Evolutionary conservation across 208 protist genomes (phyloP).

Genomic region (Blastocrithidia nonstop): DNA sequence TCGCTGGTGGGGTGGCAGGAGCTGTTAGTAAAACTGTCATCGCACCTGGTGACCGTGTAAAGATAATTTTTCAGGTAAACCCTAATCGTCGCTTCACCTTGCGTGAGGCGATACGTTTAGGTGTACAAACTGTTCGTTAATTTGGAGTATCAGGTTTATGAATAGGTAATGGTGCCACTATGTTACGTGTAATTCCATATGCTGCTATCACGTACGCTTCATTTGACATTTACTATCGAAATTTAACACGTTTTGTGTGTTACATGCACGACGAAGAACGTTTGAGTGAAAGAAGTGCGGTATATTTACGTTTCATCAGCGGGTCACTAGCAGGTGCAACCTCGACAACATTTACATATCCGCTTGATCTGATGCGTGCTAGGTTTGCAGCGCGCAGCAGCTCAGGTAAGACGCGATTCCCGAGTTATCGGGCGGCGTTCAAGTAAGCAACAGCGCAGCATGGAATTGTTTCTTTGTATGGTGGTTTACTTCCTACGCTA

Average conservation of each 20-base stretch:
- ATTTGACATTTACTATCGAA: conserved; percentile 82
- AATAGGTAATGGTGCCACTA: conserved; percentile 90
- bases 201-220: conserved; percentile 88
- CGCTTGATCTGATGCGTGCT: conserved; percentile 88
- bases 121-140: conserved; percentile 56
- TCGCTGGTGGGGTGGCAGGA: conserved; percentile 87
- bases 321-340: conserved; percentile 88
- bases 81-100: conserved; percentile 41
- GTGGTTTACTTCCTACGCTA: conserved; percentile 82
- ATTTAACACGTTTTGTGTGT: conserved; percentile 4
- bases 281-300: conserved; percentile 21
- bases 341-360: conserved; percentile 84
- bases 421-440: conserved; percentile 60
- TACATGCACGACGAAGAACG: conserved; percentile 8
- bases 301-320: conserved; percentile 56
- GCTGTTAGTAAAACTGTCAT: conserved; percentile 88
- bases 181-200: conserved; percentile 90
- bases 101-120: conserved; percentile 36
- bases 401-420: conserved; percentile 35
- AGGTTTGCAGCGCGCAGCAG: conserved; percentile 63
- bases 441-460: conserved; percentile 28
- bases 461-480: conserved; percentile 56
- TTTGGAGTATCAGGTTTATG: conserved; percentile 82
- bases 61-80: conserved; percentile 93
- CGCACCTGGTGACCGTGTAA: conserved; percentile 86